Base-by-base conservation (phyloP, 129 eudicot genomes). In the Centrapalus pauciflorus region DNA sequence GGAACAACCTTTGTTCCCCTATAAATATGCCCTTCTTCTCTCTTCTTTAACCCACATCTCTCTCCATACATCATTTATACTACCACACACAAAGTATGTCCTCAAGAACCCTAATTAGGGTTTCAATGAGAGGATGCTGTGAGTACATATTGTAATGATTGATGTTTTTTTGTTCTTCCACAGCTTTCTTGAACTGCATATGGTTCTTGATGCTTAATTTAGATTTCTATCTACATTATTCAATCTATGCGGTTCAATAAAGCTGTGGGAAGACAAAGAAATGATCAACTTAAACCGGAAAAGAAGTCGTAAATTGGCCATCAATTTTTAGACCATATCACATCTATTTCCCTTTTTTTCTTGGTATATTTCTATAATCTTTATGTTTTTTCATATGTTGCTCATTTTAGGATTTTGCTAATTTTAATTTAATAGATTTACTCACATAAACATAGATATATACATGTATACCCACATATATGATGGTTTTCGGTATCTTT, bases 181-280 rank as follows among this genome's bases (percentile, higher is more conserved):
- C 97, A 81, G 97, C 97, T 90, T 90, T 90, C 97, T 90, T 90
- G 97, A 90, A 90, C 97, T 85, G 94, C 94, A 81, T 78, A 63
- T 37, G 27, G 11, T 20, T 32, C 21, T 45, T 58, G 21, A 32
- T 64, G 24, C 32, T 23, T n/a, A n/a, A n/a, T 38, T 55, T 32
- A 29, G 16, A 48, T 35, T 54, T 21, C 12, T 19, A 17, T 41
- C 6, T 24, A 9, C 11, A 4, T 11, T 25, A 45, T 65, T 58
- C 43, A 11, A 49, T 62, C 30, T 62, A 61, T 83, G 90, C 80
- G 67, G 96, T 89, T 89, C 96, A 89, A 85, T 79, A 81, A 89
- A 89, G 94, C 90, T 86, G 96, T 89, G 96, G 96, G 96, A 89
- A 82, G 90, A 85, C 80, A 81, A 67, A 75, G 71, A 46, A 73